Base-by-base conservation (phyloP, 345 rosid genomes). In the Ricinus communis region DNA sequence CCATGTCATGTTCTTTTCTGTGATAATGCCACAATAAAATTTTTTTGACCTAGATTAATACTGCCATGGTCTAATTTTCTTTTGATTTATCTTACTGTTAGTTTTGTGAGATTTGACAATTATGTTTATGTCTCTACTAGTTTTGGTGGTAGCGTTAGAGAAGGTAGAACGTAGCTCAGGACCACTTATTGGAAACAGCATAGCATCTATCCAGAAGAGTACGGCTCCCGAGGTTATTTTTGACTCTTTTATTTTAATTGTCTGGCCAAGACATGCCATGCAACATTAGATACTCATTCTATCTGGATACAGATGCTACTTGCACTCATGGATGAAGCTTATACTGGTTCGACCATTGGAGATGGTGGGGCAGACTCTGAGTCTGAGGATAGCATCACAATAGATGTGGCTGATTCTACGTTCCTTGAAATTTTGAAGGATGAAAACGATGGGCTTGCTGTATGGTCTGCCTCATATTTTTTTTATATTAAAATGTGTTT, bases 321-420 rank as follows among this genome's bases (percentile, higher is more conserved):
- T 82, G 96, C 92, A 45, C 95, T 95, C 75, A 95, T 95, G 99
- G 97, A 95, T 85, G 99, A 95, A 80, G 99, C 99, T 33, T 95
- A 95, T 77, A 92, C 97, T 54, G 99, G 99, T 82, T 95, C 97
- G 62, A 90, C 93, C 73, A 89, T 95, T 14, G 97, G 86, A 38
- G 91, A 89, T 81, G 96, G 93, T 66, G 96, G 93, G 68, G 97
- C 79, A 66, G 93, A 89, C 85, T 91, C 92, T 68, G 97, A 89
- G 85, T 92, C 97, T 55, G 99, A 92, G 83, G 99, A 92, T 66
- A 84, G 79, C 85, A 89, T 77, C 69, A 70, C 86, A 12, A 87
- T 92, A 64, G 97, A 90, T 80, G 90, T 73, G 38, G 97, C 96
- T 66, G 93, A 95, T 81, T 89, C 97, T 77, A 70, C 89, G 74